Conservation (phyloP, 1,284 basidiomycete species). For the Sanghuangporus sanghuang region DNA sequence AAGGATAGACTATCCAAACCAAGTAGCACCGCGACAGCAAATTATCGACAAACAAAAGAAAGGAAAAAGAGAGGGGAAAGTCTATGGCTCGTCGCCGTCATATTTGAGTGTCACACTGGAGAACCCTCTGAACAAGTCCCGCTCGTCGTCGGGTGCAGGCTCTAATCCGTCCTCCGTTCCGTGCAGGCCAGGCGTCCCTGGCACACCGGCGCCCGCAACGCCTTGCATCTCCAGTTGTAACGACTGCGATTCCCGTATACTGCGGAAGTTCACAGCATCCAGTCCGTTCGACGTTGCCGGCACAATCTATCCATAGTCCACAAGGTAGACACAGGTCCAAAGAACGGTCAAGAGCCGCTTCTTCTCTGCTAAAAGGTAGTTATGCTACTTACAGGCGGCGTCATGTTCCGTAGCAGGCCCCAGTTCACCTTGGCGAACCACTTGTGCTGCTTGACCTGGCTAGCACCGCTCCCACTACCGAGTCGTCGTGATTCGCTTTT, state of each 20-base stretch:
- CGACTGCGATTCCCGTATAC: constrained; percentile 84
- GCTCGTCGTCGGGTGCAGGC: constrained; percentile 32
- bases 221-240: constrained; percentile 73
- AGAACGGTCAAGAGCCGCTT: background rate
- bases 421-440: constrained; percentile 98
- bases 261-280: constrained; percentile 89
- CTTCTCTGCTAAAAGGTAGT: background rate
- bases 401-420: constrained; percentile 90
- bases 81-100: constrained; percentile 51
- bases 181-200: constrained; percentile 40
- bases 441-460: constrained; percentile 98
- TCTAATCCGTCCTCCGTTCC: constrained; percentile 47
- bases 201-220: constrained; percentile 30
- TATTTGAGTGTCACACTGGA: constrained; percentile 85
- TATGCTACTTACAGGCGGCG: constrained; percentile 76
- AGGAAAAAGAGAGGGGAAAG: constrained; percentile 1
- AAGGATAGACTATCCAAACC: constrained; percentile 16
- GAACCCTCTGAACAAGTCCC: constrained; percentile 76
- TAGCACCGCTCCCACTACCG: constrained; percentile 90
- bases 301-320: constrained; percentile 56
- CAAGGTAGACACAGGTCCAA: background rate
- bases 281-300: constrained; percentile 78
- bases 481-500: constrained; percentile 90
- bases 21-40: constrained; percentile 12
- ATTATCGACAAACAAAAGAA: background rate